Evolutionary conservation across 768 basidiomycete species (phyloP).

Genomic region (Hygrocybe coccinea): DNA sequence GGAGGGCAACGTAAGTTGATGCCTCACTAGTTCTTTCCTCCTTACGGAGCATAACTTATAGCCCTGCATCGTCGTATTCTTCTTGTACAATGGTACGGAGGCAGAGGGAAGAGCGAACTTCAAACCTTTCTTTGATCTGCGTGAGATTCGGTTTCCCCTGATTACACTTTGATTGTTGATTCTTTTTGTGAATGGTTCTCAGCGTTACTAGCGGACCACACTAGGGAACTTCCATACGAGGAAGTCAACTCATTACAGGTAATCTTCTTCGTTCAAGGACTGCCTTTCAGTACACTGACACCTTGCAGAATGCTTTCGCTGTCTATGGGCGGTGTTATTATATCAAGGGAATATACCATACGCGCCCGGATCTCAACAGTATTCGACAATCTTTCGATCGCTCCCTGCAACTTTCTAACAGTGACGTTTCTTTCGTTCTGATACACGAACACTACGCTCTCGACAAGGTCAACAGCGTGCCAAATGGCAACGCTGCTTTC

Average conservation of each 20-base stretch:
- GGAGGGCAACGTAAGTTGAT: conserved; percentile 31
- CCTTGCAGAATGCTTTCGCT: conserved; percentile 33
- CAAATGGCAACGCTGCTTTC: conserved; percentile 36
- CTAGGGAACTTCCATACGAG: conserved; percentile 46
- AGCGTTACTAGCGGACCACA: conserved; percentile 41
- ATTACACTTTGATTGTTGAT: background rate
- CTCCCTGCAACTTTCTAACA: conserved; percentile 15
- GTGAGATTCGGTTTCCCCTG: conserved; percentile 21
- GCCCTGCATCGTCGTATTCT: conserved; percentile 33
- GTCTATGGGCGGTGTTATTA: conserved; percentile 38
- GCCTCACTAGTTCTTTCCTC: background rate
- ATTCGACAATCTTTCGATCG: conserved; percentile 28
- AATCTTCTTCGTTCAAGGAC: background rate
- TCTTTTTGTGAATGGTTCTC: background rate
- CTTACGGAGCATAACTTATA: conserved; percentile 13
- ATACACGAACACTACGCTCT: conserved; percentile 38
- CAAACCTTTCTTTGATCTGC: conserved; percentile 43
- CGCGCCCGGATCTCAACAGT: conserved; percentile 22
- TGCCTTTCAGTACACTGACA: background rate
- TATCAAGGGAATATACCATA: conserved; percentile 39
- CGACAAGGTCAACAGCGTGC: conserved; percentile 35
- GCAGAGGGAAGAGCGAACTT: conserved; percentile 42
- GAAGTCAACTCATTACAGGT: conserved; percentile 41
- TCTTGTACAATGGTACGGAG: conserved; percentile 51
- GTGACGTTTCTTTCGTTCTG: background rate